Evolutionary conservation across 176 grass and related monocot species (phyloP).

Genomic region (Oropetium thomaeum): DNA sequence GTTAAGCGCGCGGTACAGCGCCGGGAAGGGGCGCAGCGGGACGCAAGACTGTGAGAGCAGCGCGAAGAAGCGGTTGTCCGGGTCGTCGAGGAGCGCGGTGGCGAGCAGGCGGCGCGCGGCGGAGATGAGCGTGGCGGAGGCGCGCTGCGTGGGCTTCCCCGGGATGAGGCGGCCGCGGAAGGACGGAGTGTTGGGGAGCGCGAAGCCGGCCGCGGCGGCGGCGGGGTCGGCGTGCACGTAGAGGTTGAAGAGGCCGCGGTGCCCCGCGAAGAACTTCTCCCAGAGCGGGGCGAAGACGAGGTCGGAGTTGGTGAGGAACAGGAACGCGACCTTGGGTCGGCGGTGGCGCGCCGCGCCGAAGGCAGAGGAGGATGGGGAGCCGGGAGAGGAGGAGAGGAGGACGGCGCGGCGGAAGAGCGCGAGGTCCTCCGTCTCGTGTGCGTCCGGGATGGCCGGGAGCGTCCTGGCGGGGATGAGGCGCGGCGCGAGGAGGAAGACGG

Average conservation of each 20-base stretch:
- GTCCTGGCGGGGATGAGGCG: slow-evolving; percentile 66
- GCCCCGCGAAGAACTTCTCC: slow-evolving; percentile 73
- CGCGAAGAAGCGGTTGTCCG: slow-evolving; percentile 74
- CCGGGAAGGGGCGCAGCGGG: slow-evolving; percentile 66
- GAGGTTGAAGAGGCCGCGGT: slow-evolving; percentile 67
- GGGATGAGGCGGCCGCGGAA: slow-evolving; percentile 56
- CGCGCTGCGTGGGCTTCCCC: slow-evolving; percentile 69
- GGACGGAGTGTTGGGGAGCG: slow-evolving; percentile 33
- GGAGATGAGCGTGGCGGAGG: slow-evolving; percentile 85
- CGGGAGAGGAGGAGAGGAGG: slow-evolving; percentile 53
- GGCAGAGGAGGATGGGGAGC: slow-evolving; percentile 20
- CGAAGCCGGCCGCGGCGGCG: slow-evolving; percentile 20
- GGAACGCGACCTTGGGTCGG: slow-evolving; percentile 77
- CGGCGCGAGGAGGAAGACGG: slow-evolving; percentile 65
- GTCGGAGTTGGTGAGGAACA: slow-evolving; percentile 82
- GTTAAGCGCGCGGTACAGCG: slow-evolving; percentile 48
- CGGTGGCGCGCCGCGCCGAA: slow-evolving; percentile 23
- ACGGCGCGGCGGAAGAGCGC: slow-evolving; percentile 96
- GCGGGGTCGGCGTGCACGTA: slow-evolving; percentile 86
- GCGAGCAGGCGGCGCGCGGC: slow-evolving; percentile 82
- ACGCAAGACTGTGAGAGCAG: slow-evolving; percentile 83
- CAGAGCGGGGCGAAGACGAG: slow-evolving; percentile 86
- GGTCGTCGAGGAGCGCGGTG: slow-evolving; percentile 75
- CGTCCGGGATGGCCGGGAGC: slow-evolving; percentile 79
- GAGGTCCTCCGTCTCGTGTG: slow-evolving; percentile 90